Conservation (phyloP, 805 yeast species). For the Wickerhamiella allomyrinae region DNA sequence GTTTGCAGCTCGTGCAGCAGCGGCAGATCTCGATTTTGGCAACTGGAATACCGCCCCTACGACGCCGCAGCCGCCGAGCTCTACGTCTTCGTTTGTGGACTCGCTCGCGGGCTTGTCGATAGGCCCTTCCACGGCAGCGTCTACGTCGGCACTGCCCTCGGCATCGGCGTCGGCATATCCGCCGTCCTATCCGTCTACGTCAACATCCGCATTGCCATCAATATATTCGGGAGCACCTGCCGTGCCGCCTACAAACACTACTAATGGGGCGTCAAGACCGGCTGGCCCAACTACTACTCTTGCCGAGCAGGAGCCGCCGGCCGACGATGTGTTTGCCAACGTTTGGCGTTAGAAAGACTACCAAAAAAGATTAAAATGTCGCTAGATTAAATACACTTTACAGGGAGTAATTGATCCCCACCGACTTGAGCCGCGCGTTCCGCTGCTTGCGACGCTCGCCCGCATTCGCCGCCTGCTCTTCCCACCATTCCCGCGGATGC, state of each 20-base stretch:
- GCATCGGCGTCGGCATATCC: neutral
- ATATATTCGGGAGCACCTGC: neutral
- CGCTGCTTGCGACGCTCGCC: constrained; percentile 31
- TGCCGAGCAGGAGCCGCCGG: constrained; percentile 8
- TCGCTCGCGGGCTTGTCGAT: neutral
- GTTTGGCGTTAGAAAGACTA: constrained; percentile 24
- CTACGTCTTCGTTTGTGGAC: neutral
- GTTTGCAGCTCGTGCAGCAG: neutral
- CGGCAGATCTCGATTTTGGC: neutral
- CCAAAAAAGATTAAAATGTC: neutral
- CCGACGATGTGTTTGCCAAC: constrained; percentile 26
- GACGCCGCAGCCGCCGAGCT: constrained; percentile 8
- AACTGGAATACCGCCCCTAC: constrained; percentile 5
- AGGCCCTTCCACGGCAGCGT: neutral
- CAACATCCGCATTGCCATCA: too few relatives aligned
- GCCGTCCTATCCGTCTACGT: neutral
- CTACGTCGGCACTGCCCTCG: neutral
- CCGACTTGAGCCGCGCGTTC: constrained; percentile 34
- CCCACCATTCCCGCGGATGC: constrained; percentile 44
- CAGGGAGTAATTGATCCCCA: constrained; percentile 41
- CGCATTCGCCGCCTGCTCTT: constrained; percentile 34
- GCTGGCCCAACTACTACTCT: neutral
- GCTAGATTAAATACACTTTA: neutral
- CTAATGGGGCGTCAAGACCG: too few relatives aligned
- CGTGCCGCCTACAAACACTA: neutral